Evolutionary conservation across 805 yeast species (phyloP).

Genomic region (Ascoidea asiatica): DNA sequence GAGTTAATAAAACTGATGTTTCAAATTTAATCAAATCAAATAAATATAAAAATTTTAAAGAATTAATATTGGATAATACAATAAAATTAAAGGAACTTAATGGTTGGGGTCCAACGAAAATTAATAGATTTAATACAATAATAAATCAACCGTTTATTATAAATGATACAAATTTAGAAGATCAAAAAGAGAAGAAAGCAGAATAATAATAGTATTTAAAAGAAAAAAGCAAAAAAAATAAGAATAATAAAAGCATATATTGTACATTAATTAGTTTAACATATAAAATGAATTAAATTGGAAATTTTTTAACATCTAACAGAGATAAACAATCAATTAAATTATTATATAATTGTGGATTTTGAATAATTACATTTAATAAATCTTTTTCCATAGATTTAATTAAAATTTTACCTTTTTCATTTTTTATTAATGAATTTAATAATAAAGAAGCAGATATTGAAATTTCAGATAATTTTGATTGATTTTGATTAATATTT

Average conservation of each 20-base stretch:
- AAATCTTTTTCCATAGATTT: slow-evolving; percentile 6
- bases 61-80: slow-evolving; percentile 6
- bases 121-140: slow-evolving; percentile 23
- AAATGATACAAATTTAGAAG: slow-evolving; percentile 16
- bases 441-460: slow-evolving; percentile 3
- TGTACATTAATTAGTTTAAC: too few relatives aligned
- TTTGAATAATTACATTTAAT: not conserved
- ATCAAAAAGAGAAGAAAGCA: not conserved
- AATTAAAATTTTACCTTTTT: slow-evolving; percentile 6
- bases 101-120: slow-evolving; percentile 36
- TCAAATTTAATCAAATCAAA: slow-evolving; percentile 36
- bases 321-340: slow-evolving; percentile 2
- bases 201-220: slow-evolving; percentile 18
- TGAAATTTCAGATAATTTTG: slow-evolving; percentile 9
- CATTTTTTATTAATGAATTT: slow-evolving; percentile 4
- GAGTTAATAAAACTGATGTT: slow-evolving; percentile 42
- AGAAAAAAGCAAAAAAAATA: not conserved
- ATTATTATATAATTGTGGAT: slow-evolving; percentile 2
- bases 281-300: too few relatives aligned
- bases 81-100: slow-evolving; percentile 21
- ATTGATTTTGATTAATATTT: too few relatives aligned
- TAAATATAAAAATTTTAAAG: slow-evolving; percentile 20
- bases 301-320: not conserved
- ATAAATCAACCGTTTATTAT: slow-evolving; percentile 38
- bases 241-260: not conserved